Evolutionary conservation across 2,329 filamentous ascomycete genomes (phyloP).

Genomic region (Fusarium sarcochroum): DNA sequence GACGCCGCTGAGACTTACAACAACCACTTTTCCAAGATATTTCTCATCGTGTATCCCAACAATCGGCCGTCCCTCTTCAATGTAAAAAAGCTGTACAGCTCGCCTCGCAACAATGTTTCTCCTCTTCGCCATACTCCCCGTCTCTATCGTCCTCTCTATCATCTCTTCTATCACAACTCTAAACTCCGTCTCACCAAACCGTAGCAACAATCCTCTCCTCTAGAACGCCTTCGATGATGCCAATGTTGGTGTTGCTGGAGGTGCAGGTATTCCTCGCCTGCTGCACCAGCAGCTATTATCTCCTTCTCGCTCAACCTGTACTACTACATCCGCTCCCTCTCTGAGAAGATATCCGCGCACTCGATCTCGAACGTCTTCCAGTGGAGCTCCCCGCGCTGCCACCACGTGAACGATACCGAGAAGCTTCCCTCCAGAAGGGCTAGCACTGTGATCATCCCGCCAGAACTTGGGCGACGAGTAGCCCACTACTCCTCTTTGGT

Average conservation of each 20-base stretch:
- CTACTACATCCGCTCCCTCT: slow-evolving; percentile 82
- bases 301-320: slow-evolving; percentile 90
- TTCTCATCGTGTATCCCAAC: slow-evolving; percentile 7
- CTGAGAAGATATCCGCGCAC: slow-evolving; percentile 78
- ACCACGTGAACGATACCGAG: slow-evolving; percentile 90
- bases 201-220: slow-evolving; percentile 22
- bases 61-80: slow-evolving; percentile 9
- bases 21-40: slow-evolving; percentile 14
- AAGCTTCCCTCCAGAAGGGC: slow-evolving; percentile 66
- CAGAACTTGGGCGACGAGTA: slow-evolving; percentile 94
- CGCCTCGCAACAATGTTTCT: slow-evolving; percentile 5
- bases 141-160: slow-evolving; percentile 25
- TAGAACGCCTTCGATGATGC: slow-evolving; percentile 53
- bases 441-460: slow-evolving; percentile 78
- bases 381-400: slow-evolving; percentile 77
- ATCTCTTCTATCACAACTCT: slow-evolving; percentile 18
- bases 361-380: slow-evolving; percentile 88
- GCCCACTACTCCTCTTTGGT: slow-evolving; percentile 85
- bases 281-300: slow-evolving; percentile 75
- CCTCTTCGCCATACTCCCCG: slow-evolving; percentile 15
- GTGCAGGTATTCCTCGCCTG: slow-evolving; percentile 49
- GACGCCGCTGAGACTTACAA: slow-evolving; percentile 7
- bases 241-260: slow-evolving; percentile 51
- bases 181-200: slow-evolving; percentile 16
- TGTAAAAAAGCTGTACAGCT: slow-evolving; percentile 15